A percentile compares a stretch with the other conserved stretches of the same genome.
Conservation (phyloP, 768 basidiomycete species). For the Calvatia gigantea region DNA sequence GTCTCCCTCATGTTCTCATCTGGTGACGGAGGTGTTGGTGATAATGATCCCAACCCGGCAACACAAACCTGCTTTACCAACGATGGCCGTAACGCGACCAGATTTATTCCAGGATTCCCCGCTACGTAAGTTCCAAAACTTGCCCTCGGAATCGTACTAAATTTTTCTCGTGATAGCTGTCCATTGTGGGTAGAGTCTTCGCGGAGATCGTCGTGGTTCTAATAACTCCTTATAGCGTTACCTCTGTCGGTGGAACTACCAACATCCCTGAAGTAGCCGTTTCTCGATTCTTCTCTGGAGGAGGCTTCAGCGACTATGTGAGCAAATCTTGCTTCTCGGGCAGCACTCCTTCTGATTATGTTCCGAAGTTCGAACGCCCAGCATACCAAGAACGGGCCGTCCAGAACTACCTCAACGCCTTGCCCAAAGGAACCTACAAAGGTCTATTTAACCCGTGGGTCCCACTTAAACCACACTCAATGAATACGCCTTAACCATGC, state of each 20-base stretch:
- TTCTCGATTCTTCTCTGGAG: conserved; percentile 55
- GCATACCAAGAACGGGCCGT: conserved; percentile 16
- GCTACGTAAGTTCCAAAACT: conserved; percentile 32
- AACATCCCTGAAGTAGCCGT: conserved; percentile 51
- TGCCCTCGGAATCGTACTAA: conserved; percentile 24
- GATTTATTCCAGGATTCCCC: conserved; percentile 59
- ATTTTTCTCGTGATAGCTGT: conserved; percentile 26
- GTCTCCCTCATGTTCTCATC: conserved; percentile 59
- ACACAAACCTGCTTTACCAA: conserved; percentile 55
- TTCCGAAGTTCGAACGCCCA: conserved; percentile 15
- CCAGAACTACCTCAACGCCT: conserved; percentile 10
- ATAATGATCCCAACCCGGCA: conserved; percentile 45
- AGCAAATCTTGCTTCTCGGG: conserved; percentile 13
- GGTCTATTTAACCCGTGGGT: conserved; percentile 43
- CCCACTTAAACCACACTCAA: background rate
- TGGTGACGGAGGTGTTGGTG: conserved; percentile 68
- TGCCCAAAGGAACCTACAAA: conserved; percentile 16
- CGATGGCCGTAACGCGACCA: conserved; percentile 46
- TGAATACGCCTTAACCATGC: too few species aligned
- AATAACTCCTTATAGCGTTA: conserved; percentile 43
- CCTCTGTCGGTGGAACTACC: conserved; percentile 61
- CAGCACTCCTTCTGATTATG: background rate
- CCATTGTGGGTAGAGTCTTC: conserved; percentile 38
- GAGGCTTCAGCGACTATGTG: conserved; percentile 71
- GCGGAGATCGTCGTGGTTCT: background rate